Base-by-base conservation (phyloP, 2,329 filamentous ascomycete species). In the Parastagonospora avenae region DNA sequence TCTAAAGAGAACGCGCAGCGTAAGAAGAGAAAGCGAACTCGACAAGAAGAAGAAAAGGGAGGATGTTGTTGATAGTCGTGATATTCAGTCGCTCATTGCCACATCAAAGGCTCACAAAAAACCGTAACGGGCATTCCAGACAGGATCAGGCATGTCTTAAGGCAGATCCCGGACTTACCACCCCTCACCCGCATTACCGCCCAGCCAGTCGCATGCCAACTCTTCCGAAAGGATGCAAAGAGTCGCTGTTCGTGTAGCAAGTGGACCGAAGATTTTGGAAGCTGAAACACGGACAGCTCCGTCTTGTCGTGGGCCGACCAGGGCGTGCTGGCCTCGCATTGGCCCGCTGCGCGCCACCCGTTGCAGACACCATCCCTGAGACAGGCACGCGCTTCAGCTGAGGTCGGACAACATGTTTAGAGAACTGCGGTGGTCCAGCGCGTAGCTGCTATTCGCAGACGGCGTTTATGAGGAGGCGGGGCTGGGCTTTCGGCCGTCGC, bases 1-100 rank as follows among this genome's bases (percentile, higher is more conserved):
- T 24, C 19, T 24, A 32, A 14, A 12, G 33, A 27, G 30, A 27
- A 40, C 68, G 67, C 66, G 51, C 67, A 70, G 68, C 67, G 66
- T 55, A 55, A 48, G 40, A 44, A 45, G 48, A 59, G 56, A 60
- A 60, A 31, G n/a, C 19, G 51, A 55, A 59, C 41, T 3, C 30
- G 53, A 59, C 47, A 50, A 19, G 47, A 54, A 52, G 46, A 40
- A 43, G 24, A 48, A 44, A 54, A 46, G 45, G 45, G 55, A 50
- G 49, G 52, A 44, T 52, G 31, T 51, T 52, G 42, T 52, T 54
- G 63, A 63, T 64, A 39, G 51, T 62, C 46, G 59, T 55, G 66
- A 66, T 67, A 45, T 54, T 47, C 63, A 56, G 64, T 59, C 48
- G 56, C 53, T 66, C 63, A 68, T 36, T 62, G 54, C 63, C 64